phyloP scores from a whole-genome alignment of 495 filamentous ascomycete genomes.

The Penicillium chermesinum region DNA sequence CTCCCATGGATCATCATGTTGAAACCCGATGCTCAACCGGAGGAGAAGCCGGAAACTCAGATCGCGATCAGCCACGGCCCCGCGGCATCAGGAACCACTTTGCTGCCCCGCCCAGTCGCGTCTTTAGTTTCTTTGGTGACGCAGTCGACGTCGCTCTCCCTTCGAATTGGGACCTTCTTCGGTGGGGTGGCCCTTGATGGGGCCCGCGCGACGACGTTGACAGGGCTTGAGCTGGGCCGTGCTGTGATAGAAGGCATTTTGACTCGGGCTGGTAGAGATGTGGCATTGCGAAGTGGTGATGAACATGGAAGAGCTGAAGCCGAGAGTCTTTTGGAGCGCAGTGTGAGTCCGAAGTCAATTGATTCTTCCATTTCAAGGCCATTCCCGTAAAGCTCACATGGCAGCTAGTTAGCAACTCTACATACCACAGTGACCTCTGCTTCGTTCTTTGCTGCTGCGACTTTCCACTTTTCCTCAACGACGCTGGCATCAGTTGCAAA shows the following conservation, averaged over 20 bases:
- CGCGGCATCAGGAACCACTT: constrained; percentile 46
- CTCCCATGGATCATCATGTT: constrained; percentile 14
- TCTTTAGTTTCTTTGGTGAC: constrained; percentile 65
- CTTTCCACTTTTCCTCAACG: constrained; percentile 65
- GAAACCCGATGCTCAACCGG: constrained; percentile 7
- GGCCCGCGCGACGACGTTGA: constrained; percentile 63
- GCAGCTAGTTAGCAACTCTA: constrained; percentile 47
- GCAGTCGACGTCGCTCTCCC: constrained; percentile 61
- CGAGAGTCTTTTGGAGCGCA: constrained; percentile 57
- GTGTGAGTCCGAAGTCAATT: no score
- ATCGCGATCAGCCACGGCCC: constrained; percentile 21
- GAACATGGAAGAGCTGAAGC: constrained; percentile 56
- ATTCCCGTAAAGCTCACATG: constrained; percentile 4
- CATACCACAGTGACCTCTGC: constrained; percentile 60
- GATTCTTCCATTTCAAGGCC: not conserved
- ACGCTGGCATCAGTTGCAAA: constrained; percentile 56
- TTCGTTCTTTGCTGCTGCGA: constrained; percentile 61
- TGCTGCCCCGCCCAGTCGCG: constrained; percentile 63
- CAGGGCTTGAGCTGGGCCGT: constrained; percentile 63
- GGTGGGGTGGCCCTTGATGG: constrained; percentile 60
- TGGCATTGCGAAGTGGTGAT: constrained; percentile 48
- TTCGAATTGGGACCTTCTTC: constrained; percentile 65
- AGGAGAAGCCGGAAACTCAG: not conserved
- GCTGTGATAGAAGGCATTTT: constrained; percentile 63
- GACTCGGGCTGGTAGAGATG: constrained; percentile 63